Base-by-base conservation (phyloP, 306 rosid genomes). In the Rosa rugosa region DNA sequence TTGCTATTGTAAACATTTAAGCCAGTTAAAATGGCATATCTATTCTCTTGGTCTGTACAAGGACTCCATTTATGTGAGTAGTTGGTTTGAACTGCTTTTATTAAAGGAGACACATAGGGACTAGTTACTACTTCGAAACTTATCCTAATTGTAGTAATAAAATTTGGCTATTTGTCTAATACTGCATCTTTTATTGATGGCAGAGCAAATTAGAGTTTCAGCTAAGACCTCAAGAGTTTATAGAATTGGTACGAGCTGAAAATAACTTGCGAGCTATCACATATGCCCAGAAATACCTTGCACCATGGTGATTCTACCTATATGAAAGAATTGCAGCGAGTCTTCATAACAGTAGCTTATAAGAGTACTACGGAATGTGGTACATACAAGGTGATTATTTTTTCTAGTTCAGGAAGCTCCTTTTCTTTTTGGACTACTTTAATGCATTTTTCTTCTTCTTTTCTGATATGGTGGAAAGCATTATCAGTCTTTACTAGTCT, bases 121-220 rank as follows among this genome's bases (percentile, higher is more conserved):
- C 41, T n/a, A 12, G 12, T 16, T 36, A 6, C 3, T 9, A 14
- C 71, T 66, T 45, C 8, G 56, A 44, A 41, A 18, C 9, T 38
- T 63, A 17, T 70, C 6, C 42, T 14, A 41, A 14, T 16, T 41
- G 40, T 49, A 53, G 42, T 62, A 31, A 3, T 27, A 23, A 56
- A 47, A 51, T 75, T 76, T 62, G 45, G 25, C 41, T 45, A 27
- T n/a, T 44, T 70, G 23, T 82, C 60, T 86, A 77, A 83, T 81
- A 77, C 67, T 59, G 71, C 57, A 75, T 69, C 80, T 86, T 86
- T 79, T 80, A 75, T 78, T 82, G 80, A 67, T 78, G 82, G 78
- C 94, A 91, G 99, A 90, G 98, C 80, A 89, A 95, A 82, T 88
- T 95, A 69, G 98, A 95, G 87, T 93, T 93, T 83, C 99, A 91